Percentiles rank a stretch among this genome's conserved stretches.
Conservation (phyloP, 805 yeast species). For the Barnettozyma sucrosica region DNA sequence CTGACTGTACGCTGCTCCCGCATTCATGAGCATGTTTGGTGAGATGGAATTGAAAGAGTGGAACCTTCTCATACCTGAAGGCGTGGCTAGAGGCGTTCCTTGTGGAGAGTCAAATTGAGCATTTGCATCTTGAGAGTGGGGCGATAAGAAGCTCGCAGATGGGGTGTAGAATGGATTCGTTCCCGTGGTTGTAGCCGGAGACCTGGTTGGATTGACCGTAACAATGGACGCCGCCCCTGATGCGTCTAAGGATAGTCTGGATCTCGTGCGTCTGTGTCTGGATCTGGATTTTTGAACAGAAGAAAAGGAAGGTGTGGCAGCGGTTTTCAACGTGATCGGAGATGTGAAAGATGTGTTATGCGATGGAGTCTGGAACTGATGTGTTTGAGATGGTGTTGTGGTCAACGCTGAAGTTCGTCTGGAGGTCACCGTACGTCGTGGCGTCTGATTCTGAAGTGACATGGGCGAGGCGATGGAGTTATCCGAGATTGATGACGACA, state of each 20-base stretch:
- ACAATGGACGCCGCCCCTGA: constrained; percentile 23
- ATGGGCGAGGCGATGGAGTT: constrained; percentile 21
- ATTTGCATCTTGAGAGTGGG: constrained; percentile 22
- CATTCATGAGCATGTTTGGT: constrained; percentile 20
- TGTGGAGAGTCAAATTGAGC: constrained; percentile 13
- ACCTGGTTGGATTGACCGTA: constrained; percentile 23
- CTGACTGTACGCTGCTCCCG: constrained; percentile 5
- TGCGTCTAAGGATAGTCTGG: constrained; percentile 35
- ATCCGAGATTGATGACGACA: constrained; percentile 22
- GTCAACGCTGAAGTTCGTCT: constrained; percentile 17
- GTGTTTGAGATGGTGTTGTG: constrained; percentile 31
- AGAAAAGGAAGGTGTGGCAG: constrained; percentile 13
- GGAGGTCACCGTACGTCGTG: constrained; percentile 23
- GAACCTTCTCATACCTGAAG: constrained; percentile 11
- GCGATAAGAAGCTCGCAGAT: constrained; percentile 35
- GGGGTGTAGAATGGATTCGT: constrained; percentile 48
- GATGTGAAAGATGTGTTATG: constrained; percentile 10
- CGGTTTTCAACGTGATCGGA: constrained; percentile 9
- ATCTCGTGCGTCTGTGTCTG: constrained; percentile 36
- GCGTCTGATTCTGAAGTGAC: constrained; percentile 30
- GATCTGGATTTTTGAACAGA: constrained; percentile 20
- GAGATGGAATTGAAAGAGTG: constrained; percentile 16
- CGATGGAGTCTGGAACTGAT: constrained; percentile 23
- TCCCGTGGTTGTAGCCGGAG: constrained; percentile 27
- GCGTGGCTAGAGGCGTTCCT: constrained; percentile 24